Base-by-base conservation (phyloP, 441 rosid species). In the Sinapis alba region DNA sequence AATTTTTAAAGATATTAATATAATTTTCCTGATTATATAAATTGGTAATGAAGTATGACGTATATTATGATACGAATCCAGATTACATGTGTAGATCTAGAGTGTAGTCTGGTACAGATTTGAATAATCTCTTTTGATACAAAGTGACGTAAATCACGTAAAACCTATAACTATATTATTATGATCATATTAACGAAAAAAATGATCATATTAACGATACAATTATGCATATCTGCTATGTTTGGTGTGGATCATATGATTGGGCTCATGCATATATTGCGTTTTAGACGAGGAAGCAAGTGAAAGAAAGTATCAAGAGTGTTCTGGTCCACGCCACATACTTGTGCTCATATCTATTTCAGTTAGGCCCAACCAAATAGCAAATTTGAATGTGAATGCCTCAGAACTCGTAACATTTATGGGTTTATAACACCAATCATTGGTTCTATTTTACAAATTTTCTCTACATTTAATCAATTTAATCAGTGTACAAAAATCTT, bases 401-500 rank as follows among this genome's bases (percentile, higher is more conserved):
- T 41, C 16, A 13, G 1, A 41, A 41, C 15, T 38, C 47, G 45
- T 13, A 41, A 41, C 50, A 43, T 36, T 3, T 36, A 13, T 5
- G 50, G 19, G 19, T 45, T 15, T 15, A 15, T 45, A 15, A 45
- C 53, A 15, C 4, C 53, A 45, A 15, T 15, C n/a, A 10, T 15
- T 45, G 53, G 53, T 45, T 45, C 53, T 15, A 45, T 45, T 45
- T 45, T 6, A 53, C 21, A 73, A 64, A 73, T 12, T 15, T 43
- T 24, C 20, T 38, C 24, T 67, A 45, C 53, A 67, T 28, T 21
- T 66, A 36, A 27, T 28, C 23, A 7, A 0, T 50, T 20, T 32
- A 30, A 21, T 45, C 15, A 59, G 21, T 50, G 28, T 61, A 51
- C 62, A 67, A 32, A 60, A 57, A 26, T 13, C 6, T 24, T 18